Base-by-base conservation (phyloP, 805 yeast species). In the Starmera amethionina region DNA sequence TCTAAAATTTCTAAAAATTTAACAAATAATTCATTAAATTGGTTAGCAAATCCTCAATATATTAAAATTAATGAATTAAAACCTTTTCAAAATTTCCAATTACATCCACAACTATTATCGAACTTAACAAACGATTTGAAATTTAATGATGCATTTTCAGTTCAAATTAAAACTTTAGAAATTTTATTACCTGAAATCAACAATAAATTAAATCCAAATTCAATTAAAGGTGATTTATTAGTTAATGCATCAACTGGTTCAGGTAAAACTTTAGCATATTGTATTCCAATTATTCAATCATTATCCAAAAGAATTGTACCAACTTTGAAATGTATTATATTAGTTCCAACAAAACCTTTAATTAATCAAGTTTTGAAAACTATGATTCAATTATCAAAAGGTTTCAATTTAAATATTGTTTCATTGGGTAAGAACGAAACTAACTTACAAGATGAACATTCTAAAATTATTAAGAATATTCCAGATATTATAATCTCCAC, bases 191-290 rank as follows among this genome's bases (percentile, higher is more conserved):
- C 58, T 48, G 78, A 70, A 49, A 58, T 70, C 48, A 50, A 62
- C 34, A 54, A 51, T 37, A 47, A 37, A 30, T 40, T 55, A 19
- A 48, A 55, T 30, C 52, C 54, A 19, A 41, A 48, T 12, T 34
- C 51, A 30, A 44, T 43, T 10, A 65, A 67, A 42, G 90, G 90
- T 19, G 95, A 93, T 60, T 59, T 88, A 15, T 65, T 90, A 35
- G 95, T 90, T 6, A 89, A 90, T 60, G 95, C 98, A 2, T 76
- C 94, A 10, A 90, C 98, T 0, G 98, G 98, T 34, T 83, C 95
- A 0, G 98, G 98, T 52, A 90, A 90, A 56, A 90, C 98, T 0
- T 65, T 93, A 40, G 94, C 96, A 2, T 90, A 90, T 54, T 70
- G 78, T 38, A 70, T 90, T 2, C 97, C 98, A 2, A 72, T 93